Evolutionary conservation across 2,329 filamentous ascomycete genomes (phyloP), one percentile per base, ranked within the genome.

Genomic region (Phialocephala subalpina): DNA sequence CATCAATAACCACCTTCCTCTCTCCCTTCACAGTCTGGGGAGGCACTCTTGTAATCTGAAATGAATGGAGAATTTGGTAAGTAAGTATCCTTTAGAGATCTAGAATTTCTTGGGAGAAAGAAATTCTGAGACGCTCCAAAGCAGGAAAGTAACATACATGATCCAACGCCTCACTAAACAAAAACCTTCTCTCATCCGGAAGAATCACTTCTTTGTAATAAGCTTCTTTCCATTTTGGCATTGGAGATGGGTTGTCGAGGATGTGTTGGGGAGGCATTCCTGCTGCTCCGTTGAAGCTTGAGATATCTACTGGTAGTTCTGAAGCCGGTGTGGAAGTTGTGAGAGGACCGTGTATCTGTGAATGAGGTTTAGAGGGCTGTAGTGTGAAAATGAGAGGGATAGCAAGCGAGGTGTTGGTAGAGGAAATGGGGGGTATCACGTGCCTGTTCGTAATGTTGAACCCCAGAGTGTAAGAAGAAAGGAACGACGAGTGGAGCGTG

Each of bases 181-280:
- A 60, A 12, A 75, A 73, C 20, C 66, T 53, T 45, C 64, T 45
- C 62, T 75, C 69, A 52, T 74, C 72, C 1, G 33, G 12, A 11
- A 71, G 14, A 14, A 74, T 66, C 0, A 75, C 64, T 33, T 74
- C 67, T 0, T 62, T 40, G 45, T 73, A 73, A 57, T 75, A 75
- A 7, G 63, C 67, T 49, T 66, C 25, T 16, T 69, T 70, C 72
- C 72, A 73, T 58, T 62, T 63, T 9, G 67, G 69, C 3, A 63
- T 42, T 12, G 58, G 22, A n/a, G 47, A 18, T 1, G 55, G 40
- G 5, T 45, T 29, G 2, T 27, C 58, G 40, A 60, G 49, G 29
- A 53, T 11, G 0, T 20, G 6, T 7, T 57, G 60, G 1, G 55
- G 45, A 9, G 61, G 58, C 12, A 67, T 63, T 11, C 56, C 67